Evolutionary conservation across 805 yeast genomes (phyloP), one percentile per base, ranked within the genome.

Genomic region (Starmera dryadoides): DNA sequence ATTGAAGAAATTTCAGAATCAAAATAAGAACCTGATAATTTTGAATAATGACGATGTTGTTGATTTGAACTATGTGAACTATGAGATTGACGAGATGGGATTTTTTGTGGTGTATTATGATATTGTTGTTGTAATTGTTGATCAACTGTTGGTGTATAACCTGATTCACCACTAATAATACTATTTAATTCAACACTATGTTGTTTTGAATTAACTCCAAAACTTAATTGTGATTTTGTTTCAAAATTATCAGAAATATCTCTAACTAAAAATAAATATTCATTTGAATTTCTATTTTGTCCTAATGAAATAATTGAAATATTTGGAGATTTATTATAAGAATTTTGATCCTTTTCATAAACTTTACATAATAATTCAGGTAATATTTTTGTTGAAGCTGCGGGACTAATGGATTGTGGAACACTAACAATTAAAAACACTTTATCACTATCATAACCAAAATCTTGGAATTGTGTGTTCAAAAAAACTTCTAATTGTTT

Each of bases 291-390:
- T 17, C 42, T 42, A 30, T 28, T 34, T 34, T 32, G 34, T 7
- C 34, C 34, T 15, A 35, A 12, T 36, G 37, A 18, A 30, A 28
- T 33, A 12, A 30, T 18, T 17, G 30, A n/a, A 21, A 33, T 33
- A 17, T 36, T 56, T 42, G 63, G 57, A 15, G 60, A 56, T 43
- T 52, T 57, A 31, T 47, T 59, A 45, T 42, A 56, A n/a, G n/a
- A n/a, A n/a, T n/a, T n/a, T 48, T 62, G 63, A 2, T 50, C 58
- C 30, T 59, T 59, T 3, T 32, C 14, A 25, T 19, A 32, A 14
- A 32, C 34, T 32, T 32, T 32, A 16, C 12, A 14, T 4, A 32
- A 7, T 16, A 32, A 21, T 10, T 32, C 34, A n/a, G 34, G 34
- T n/a, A 32, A 20, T 3, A 21, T 32, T 16, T 21, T 32, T 14